phyloP scores from a whole-genome alignment of 768 basidiomycete genomes.

The Collybia mongolica region DNA sequence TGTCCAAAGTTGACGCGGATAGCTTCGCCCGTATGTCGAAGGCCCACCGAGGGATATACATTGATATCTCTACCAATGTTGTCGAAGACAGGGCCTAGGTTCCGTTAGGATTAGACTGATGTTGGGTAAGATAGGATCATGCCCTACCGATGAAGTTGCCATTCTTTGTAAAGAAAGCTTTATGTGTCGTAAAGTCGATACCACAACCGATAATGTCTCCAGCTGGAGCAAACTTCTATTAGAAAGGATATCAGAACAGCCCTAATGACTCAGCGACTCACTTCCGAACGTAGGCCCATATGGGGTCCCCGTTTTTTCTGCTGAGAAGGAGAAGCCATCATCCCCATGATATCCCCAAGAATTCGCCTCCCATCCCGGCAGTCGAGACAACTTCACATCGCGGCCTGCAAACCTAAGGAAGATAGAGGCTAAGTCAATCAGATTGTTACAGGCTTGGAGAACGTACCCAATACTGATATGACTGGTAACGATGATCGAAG shows the following conservation, averaged over 20 bases:
- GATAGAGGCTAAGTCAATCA: constrained; percentile 2
- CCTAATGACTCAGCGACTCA: constrained; percentile 32
- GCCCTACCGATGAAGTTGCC: constrained; percentile 63
- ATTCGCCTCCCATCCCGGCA: constrained; percentile 83
- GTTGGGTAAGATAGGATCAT: neutral
- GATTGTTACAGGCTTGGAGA: neutral
- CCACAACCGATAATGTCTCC: constrained; percentile 92
- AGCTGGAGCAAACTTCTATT: constrained; percentile 40
- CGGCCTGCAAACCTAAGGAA: constrained; percentile 62
- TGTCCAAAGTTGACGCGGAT: constrained; percentile 89
- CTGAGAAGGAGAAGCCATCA: constrained; percentile 76
- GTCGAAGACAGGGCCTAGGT: constrained; percentile 66
- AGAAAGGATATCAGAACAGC: neutral
- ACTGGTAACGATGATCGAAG: constrained; percentile 32
- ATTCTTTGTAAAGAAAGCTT: constrained; percentile 90
- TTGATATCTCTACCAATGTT: constrained; percentile 64
- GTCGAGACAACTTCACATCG: constrained; percentile 64
- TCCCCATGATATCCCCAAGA: constrained; percentile 97
- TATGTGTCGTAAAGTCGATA: constrained; percentile 79
- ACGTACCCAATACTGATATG: constrained; percentile 81
- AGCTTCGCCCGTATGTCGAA: constrained; percentile 77
- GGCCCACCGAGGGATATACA: constrained; percentile 85
- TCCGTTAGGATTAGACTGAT: constrained; percentile 5
- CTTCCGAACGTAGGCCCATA: constrained; percentile 84
- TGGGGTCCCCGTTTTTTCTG: constrained; percentile 65